Conservation (phyloP, 257 asterid species). For the Rauvolfia tetraphylla region DNA sequence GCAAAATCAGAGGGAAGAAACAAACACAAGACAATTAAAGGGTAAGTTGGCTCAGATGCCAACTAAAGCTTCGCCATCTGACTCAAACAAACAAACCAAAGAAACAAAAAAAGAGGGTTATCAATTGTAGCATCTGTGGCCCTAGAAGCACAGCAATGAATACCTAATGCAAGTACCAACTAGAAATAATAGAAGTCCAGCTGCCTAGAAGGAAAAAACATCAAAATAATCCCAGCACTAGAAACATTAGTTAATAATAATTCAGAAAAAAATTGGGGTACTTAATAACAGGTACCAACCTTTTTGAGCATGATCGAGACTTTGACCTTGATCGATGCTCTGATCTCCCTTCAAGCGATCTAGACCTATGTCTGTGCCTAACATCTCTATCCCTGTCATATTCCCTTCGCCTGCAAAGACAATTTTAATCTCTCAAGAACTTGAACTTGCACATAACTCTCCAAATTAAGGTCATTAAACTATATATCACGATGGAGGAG, state of each 20-base stretch:
- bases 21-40: not conserved
- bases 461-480: not conserved
- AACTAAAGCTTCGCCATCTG: conserved; percentile 4
- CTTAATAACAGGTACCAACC: conserved; percentile 33
- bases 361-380: conserved; percentile 55
- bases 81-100: not conserved
- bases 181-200: not conserved
- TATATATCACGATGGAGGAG: not conserved
- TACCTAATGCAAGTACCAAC: not conserved
- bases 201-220: not conserved
- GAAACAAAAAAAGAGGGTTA: not conserved
- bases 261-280: not conserved
- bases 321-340: conserved; percentile 62
- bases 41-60: not conserved
- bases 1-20: not conserved
- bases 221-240: not conserved
- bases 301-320: conserved; percentile 81
- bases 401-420: conserved; percentile 58
- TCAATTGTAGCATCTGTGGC: not conserved
- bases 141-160: not conserved
- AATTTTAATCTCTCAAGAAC: not conserved
- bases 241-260: not conserved
- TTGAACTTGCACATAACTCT: not conserved
- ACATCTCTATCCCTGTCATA: conserved; percentile 69
- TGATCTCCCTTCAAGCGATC: conserved; percentile 63